phyloP scores from a whole-genome alignment of 306 rosid species.

The Glycine latifolia region DNA sequence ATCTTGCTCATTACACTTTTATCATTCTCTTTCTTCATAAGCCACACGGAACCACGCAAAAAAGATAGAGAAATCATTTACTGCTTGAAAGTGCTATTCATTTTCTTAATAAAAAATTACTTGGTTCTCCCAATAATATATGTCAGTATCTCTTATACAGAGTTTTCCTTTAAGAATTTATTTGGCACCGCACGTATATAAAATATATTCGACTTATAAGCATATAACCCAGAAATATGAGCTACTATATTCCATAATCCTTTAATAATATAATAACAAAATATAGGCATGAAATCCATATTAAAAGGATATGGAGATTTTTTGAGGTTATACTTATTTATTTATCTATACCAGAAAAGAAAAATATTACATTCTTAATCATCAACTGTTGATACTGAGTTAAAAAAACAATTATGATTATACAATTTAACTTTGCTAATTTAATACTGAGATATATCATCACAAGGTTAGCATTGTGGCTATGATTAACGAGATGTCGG shows the following conservation, averaged over 20 bases:
- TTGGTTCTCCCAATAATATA: too few species aligned
- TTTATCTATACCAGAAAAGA: not conserved
- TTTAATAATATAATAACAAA: too few species aligned
- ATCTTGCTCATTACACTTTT: constrained; percentile 2
- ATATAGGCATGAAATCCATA: not conserved
- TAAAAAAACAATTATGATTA: constrained; percentile 4
- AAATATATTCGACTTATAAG: too few species aligned
- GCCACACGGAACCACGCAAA: not conserved
- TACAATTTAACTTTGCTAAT: not conserved
- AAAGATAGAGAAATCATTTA: not conserved
- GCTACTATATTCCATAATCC: too few species aligned
- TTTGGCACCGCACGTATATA: too few species aligned
- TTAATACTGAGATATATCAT: too few species aligned
- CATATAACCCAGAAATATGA: too few species aligned
- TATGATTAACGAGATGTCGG: constrained; percentile 14
- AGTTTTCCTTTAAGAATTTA: not conserved
- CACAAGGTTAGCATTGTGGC: constrained; percentile 8
- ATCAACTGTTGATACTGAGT: not conserved
- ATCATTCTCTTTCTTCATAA: not conserved
- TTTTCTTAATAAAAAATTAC: not conserved
- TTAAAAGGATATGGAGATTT: not conserved
- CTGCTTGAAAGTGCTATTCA: not conserved
- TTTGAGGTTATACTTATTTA: not conserved
- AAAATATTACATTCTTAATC: not conserved
- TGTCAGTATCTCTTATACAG: not conserved